phyloP scores from a whole-genome alignment of 1,139 yeast species.

The Geotrichum siamense region DNA sequence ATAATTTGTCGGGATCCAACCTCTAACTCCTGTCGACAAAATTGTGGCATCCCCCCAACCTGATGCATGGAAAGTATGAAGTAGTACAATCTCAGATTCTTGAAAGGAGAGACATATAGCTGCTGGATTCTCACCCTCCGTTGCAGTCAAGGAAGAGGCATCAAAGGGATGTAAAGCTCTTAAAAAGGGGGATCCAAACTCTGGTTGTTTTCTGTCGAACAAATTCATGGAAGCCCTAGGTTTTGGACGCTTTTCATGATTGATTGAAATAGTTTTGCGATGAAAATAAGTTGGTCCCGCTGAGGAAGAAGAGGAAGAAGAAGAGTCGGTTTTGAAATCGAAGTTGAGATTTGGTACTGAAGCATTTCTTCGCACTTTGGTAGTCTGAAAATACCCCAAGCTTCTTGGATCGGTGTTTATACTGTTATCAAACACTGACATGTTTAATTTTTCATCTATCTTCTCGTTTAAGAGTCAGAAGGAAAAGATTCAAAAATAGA shows the following conservation, averaged over 20 bases:
- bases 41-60: slow-evolving; percentile 98
- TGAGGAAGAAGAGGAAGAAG: background rate
- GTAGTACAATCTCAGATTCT: slow-evolving; percentile 73
- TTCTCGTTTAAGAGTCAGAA: background rate
- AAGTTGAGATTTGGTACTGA: slow-evolving; percentile 14
- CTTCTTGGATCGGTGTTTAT: slow-evolving; percentile 13
- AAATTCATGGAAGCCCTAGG: background rate
- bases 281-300: slow-evolving; percentile 6
- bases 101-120: slow-evolving; percentile 79
- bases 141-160: slow-evolving; percentile 51
- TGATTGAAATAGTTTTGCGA: slow-evolving; percentile 12
- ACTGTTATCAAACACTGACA: background rate
- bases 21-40: slow-evolving; percentile 62
- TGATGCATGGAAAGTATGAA: slow-evolving; percentile 81
- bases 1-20: slow-evolving; percentile 97
- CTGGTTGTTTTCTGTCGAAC: slow-evolving; percentile 2
- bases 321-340: slow-evolving; percentile 1
- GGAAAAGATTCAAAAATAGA: background rate
- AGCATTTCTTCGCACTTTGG: slow-evolving; percentile 10
- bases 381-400: slow-evolving; percentile 12
- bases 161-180: slow-evolving; percentile 79
- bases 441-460: background rate
- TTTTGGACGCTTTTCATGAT: slow-evolving; percentile 5
- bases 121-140: slow-evolving; percentile 44
- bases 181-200: slow-evolving; percentile 29